Evolutionary conservation across 208 protist genomes (phyloP).

Genomic region (Lotmaria passim): DNA sequence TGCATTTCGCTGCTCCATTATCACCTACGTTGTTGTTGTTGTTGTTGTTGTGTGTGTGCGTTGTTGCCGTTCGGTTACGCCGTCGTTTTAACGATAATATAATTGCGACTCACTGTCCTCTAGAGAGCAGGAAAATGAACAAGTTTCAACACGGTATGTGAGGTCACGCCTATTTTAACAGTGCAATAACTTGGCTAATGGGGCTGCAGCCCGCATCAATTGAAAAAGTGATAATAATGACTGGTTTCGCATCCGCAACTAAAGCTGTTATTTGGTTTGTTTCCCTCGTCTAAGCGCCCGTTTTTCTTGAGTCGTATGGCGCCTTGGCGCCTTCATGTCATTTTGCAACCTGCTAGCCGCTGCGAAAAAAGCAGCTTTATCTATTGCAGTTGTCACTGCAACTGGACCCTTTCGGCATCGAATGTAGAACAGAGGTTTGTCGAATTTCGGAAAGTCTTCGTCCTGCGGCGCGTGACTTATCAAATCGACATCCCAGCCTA

Average conservation of each 20-base stretch:
- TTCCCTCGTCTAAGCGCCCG: neutral
- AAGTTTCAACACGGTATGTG: too few relatives aligned
- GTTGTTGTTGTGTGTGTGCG: too few relatives aligned
- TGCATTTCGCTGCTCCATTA: too few relatives aligned
- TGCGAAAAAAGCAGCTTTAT: constrained; percentile 28
- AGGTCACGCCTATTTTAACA: too few relatives aligned
- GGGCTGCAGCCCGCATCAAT: too few relatives aligned
- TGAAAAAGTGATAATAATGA: neutral
- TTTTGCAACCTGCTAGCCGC: constrained; percentile 26
- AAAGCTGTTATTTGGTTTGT: neutral
- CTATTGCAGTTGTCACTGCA: constrained; percentile 23
- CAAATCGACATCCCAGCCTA: constrained; percentile 17
- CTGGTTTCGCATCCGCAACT: neutral
- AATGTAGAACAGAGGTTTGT: constrained; percentile 31
- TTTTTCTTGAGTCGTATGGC: neutral
- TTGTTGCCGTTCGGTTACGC: too few relatives aligned
- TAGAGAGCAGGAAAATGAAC: too few relatives aligned
- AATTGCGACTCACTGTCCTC: too few relatives aligned
- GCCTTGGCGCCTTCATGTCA: neutral
- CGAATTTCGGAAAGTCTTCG: constrained; percentile 6
- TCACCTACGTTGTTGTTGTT: too few relatives aligned
- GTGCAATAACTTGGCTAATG: too few relatives aligned
- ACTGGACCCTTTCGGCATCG: constrained; percentile 14
- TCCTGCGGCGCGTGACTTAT: constrained; percentile 10
- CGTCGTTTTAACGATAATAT: too few relatives aligned